A percentile compares a stretch with the other conserved stretches of the same genome.
These are phyloP conservation scores for Eucalyptus marginata DNA, from an alignment of 345 rosid genomes.

Conservation along the genomic window DNA sequence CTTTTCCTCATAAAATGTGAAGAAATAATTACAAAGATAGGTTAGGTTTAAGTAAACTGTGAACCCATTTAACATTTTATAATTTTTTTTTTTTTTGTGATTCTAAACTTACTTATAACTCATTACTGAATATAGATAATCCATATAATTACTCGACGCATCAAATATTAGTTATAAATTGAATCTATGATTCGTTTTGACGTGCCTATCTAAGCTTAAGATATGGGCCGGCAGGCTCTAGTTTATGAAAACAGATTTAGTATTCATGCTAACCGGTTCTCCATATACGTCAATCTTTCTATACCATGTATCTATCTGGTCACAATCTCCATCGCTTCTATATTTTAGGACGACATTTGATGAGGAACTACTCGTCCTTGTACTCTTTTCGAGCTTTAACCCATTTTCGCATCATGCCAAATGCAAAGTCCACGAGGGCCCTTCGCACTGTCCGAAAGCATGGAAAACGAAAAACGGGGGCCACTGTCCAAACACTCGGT, in stretches of 20 bases:
- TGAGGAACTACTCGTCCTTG: neutral
- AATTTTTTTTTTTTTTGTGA: too few species aligned
- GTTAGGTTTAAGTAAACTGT: rapidly evolving
- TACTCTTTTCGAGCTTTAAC: neutral
- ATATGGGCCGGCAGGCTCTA: rapidly evolving
- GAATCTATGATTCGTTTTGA: neutral
- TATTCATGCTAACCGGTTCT: neutral
- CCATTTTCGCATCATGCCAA: neutral
- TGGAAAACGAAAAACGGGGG: neutral
- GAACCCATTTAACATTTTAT: too few species aligned
- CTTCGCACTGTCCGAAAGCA: neutral
- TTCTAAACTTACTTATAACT: too few species aligned
- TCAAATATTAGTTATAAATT: too few species aligned
- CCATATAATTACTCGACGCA: rapidly evolving
- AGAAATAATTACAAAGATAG: too few species aligned
- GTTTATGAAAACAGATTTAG: neutral
- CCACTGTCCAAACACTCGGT: neutral
- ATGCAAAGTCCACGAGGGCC: too few species aligned
- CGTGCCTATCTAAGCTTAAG: too few species aligned
- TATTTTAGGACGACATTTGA: neutral
- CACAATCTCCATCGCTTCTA: neutral
- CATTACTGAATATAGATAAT: too few species aligned
- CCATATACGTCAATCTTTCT: neutral
- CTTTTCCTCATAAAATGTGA: neutral
- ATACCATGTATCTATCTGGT: neutral